These are phyloP conservation scores for Vigna reflexopilosa DNA, from an alignment of 306 rosid species.

Conservation along the genomic window DNA sequence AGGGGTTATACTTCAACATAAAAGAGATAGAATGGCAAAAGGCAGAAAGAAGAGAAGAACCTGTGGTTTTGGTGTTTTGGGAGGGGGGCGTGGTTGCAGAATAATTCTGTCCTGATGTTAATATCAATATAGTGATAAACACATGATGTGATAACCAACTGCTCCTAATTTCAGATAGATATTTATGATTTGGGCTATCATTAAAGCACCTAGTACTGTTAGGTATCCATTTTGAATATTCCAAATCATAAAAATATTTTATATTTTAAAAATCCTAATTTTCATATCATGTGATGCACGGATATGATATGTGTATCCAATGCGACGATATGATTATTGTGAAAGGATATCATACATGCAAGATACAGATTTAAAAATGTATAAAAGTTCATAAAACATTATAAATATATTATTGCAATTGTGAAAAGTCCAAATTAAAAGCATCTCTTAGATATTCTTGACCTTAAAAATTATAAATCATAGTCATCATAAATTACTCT, in stretches of 20 bases:
- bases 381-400: no score
- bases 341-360: no score
- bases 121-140: not conserved
- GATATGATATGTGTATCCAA: no score
- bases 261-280: not conserved
- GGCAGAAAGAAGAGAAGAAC: constrained; percentile 7
- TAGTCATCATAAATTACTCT: no score
- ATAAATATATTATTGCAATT: no score
- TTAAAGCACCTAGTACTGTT: not conserved
- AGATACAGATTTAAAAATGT: no score
- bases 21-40: not conserved
- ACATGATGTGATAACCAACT: not conserved
- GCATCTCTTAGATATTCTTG: no score
- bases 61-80: not conserved
- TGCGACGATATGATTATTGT: no score
- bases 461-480: no score
- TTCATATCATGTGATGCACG: not conserved
- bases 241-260: constrained; percentile 8
- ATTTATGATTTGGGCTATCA: not conserved
- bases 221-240: constrained; percentile 2
- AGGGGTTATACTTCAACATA: not conserved
- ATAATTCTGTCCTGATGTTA: not conserved
- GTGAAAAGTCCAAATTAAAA: no score
- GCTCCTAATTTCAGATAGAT: constrained; percentile 1
- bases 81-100: not conserved